Conservation (phyloP, 495 filamentous ascomycete species). For the Penicillium paradoxum region DNA sequence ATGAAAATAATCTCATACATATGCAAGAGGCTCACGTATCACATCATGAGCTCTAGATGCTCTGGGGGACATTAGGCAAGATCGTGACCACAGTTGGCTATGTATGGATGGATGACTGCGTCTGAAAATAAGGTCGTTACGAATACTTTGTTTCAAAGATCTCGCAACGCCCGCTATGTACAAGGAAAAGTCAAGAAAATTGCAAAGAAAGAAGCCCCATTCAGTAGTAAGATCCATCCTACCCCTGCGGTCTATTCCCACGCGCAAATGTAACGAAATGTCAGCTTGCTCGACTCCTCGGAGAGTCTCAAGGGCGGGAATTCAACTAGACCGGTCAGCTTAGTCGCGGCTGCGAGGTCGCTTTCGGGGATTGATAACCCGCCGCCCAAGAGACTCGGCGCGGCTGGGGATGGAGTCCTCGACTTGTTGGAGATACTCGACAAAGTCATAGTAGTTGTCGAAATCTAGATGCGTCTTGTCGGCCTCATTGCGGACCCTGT, state of each 20-base stretch:
- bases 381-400: neutral
- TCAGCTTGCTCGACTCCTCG: neutral
- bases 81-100: neutral
- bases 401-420: slow-evolving; percentile 3
- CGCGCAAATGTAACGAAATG: neutral
- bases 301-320: neutral
- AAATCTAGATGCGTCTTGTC: slow-evolving; percentile 7
- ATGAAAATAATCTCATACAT: no score
- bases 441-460: slow-evolving; percentile 6
- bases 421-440: slow-evolving; percentile 10
- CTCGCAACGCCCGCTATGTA: slow-evolving; percentile 1
- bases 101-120: neutral
- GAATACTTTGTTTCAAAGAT: neutral
- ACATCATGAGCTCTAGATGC: no score
- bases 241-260: neutral
- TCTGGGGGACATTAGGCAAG: no score
- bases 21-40: no score
- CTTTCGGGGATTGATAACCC: slow-evolving; percentile 1
- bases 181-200: neutral
- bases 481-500: neutral
- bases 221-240: neutral
- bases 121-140: no score
- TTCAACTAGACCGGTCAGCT: neutral
- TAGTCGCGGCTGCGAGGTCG: neutral
- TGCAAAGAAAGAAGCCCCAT: neutral